Base-by-base conservation (phyloP, 352 stramenopile species). In the Peronospora tabacina region DNA sequence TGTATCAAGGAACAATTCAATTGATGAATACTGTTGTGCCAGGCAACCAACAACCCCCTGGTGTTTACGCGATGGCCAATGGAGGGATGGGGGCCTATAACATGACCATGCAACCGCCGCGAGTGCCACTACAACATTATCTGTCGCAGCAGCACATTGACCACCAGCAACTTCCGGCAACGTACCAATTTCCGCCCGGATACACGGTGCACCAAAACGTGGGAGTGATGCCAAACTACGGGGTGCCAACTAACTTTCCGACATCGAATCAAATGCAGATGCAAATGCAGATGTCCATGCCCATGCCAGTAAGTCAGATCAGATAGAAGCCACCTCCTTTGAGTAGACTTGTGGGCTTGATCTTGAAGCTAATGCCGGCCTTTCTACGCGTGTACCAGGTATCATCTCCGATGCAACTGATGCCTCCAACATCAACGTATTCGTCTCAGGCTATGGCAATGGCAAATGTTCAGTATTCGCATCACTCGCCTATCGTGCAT, bases 181-280 rank as follows among this genome's bases (percentile, higher is more conserved):
- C 48, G 19, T 82, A 80, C 15, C 61, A 68, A 16, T 66, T 68
- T 3, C 52, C 66, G 7, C 55, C 58, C 7, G 52, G 60, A n/a
- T 88, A 72, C 22, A 40, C 64, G 15, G 65, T 88, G 56, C 66
- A 70, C 28, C 55, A 59, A 38, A 75, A 62, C 24, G 64, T 79
- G 44, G 52, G 45, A 3, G 49, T 82, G 16, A 54, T 74, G 16
- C 64, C 62, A 10, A 81, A 72, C 44, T 89, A 89, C 34, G 73
- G 63, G 12, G 49, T 82, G 15, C 57, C 77, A 0, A 65, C 54
- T 7, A 71, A 60, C 29, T 73, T 64, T 35, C 43, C 46, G 37
- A 50, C 63, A 8, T 71, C 67, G 17, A 68, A 47, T 17, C 51
- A 59, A 45, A 71, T 75, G 54, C 66, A 72, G 52, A 70, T 75